Conservation (phyloP, 83 land plant genomes). For the Thuja plicata region DNA sequence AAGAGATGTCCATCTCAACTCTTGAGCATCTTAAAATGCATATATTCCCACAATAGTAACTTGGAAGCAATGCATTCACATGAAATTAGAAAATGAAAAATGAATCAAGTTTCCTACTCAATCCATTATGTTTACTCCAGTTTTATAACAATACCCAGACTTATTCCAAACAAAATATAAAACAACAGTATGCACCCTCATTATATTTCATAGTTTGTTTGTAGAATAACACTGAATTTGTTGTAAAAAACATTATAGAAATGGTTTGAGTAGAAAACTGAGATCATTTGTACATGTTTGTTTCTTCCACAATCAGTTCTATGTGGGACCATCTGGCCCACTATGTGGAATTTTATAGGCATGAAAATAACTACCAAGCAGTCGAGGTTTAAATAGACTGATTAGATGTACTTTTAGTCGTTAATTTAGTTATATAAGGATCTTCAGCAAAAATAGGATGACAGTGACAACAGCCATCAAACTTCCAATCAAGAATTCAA, state of each 20-base stretch:
- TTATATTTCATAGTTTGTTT: background rate
- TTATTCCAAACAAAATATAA: background rate
- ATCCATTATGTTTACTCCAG: background rate
- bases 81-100: background rate
- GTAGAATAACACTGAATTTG: background rate
- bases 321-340: background rate
- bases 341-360: background rate
- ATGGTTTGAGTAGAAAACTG: background rate
- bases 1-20: background rate
- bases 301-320: background rate
- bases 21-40: background rate
- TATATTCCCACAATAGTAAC: background rate
- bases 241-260: background rate
- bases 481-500: background rate
- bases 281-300: background rate
- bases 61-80: background rate
- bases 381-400: background rate
- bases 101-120: no score
- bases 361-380: background rate
- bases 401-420: background rate
- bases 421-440: background rate
- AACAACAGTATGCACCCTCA: background rate
- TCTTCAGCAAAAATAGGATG: background rate
- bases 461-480: background rate
- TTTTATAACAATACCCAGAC: background rate